Evolutionary conservation across 306 rosid genomes (phyloP), one percentile per base, ranked within the genome.

Genomic region (Heteromeles arbutifolia): DNA sequence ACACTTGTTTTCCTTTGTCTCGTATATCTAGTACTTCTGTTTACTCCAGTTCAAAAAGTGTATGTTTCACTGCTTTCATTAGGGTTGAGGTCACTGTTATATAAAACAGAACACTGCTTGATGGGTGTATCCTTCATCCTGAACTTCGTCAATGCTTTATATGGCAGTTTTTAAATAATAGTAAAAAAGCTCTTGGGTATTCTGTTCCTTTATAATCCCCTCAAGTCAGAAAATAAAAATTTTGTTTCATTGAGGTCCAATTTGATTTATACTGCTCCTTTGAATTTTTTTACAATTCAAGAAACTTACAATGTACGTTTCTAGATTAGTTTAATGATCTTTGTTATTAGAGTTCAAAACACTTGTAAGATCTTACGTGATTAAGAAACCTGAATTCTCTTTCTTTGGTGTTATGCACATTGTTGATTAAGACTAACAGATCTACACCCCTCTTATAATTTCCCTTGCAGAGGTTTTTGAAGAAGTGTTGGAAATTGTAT

Each of bases 401-500:
- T 43, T 43, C 21, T 17, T 50, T 50, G 54, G 54, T 50, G 12
- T 58, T 10, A 58, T 58, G 25, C 64, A 28, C 9, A 61, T 21
- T 68, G 64, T 48, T 19, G 34, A 65, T 64, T 22, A 22, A 62
- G 65, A 22, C 61, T 54, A 22, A 31, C 17, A 62, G 65, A 14
- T 61, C 6, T 58, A 19, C 74, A 29, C 32, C 70, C 9, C 63
- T 56, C n/a, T n/a, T 65, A 65, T 74, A 17, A 68, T 39, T 81
- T 54, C 8, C 44, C 43, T 48, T 80, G 79, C 98, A 94, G 98
- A 94, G 98, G 98, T 94, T 77, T 94, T 94, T 74, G 98, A 94
- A 82, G 98, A 94, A 86, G 98, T 94, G 77, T 80, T 94, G 91
- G 98, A 94, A 83, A 94, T 94, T 62, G 97, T 88, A 25, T 94